phyloP scores from a whole-genome alignment of 2,329 filamentous ascomycete genomes.

The Fusarium euwallaceae region DNA sequence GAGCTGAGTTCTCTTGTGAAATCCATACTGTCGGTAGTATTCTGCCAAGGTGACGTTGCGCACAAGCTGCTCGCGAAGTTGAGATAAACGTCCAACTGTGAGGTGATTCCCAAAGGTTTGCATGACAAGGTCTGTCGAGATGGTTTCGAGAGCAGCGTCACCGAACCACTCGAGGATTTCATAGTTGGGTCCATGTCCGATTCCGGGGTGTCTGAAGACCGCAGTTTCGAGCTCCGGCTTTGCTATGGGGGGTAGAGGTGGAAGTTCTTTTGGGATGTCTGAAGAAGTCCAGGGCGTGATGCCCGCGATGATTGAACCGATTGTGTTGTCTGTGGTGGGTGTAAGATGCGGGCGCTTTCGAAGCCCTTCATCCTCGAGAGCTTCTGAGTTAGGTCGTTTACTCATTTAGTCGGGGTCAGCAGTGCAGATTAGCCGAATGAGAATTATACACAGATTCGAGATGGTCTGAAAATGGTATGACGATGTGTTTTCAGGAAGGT shows the following conservation, averaged over 20 bases:
- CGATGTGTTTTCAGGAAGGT: not conserved
- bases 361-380: slow-evolving; percentile 8
- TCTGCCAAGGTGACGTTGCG: slow-evolving; percentile 82
- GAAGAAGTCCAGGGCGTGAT: slow-evolving; percentile 60
- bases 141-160: slow-evolving; percentile 85
- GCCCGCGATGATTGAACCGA: slow-evolving; percentile 24
- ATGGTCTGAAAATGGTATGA: not conserved
- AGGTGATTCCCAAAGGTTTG: slow-evolving; percentile 73
- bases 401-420: slow-evolving; percentile 13
- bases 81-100: slow-evolving; percentile 76
- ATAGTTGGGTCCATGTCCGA: slow-evolving; percentile 64
- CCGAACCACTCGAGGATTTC: slow-evolving; percentile 91
- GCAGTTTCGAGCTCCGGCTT: slow-evolving; percentile 71
- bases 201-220: slow-evolving; percentile 76
- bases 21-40: slow-evolving; percentile 78
- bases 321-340: not conserved
- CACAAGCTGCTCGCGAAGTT: slow-evolving; percentile 82
- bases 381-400: slow-evolving; percentile 25
- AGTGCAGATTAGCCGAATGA: not conserved
- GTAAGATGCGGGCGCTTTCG: slow-evolving; percentile 38
- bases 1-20: slow-evolving; percentile 74
- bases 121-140: slow-evolving; percentile 81
- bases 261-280: slow-evolving; percentile 63
- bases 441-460: not conserved
- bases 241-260: slow-evolving; percentile 71